A percentile compares a stretch with the other conserved stretches of the same genome.
These are phyloP conservation scores for Mycena indigotica DNA, from an alignment of 768 basidiomycete species.

Conservation along the genomic window DNA sequence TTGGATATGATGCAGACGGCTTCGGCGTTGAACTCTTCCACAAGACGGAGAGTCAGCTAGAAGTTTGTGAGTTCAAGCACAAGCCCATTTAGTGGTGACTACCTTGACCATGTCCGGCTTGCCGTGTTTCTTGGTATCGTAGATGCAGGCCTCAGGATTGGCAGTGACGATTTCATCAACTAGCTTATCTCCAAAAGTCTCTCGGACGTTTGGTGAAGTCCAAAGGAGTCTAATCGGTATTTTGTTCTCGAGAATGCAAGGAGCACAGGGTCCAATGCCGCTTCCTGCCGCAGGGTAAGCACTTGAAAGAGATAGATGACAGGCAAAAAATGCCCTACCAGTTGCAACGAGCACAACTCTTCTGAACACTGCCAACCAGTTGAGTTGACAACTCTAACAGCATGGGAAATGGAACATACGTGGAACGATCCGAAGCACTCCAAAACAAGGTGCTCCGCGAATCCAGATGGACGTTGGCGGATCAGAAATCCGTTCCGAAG, in stretches of 20 bases:
- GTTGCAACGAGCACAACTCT: conserved; percentile 61
- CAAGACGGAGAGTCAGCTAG: conserved; percentile 42
- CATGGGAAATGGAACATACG: too few relatives aligned
- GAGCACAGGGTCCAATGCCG: conserved; percentile 64
- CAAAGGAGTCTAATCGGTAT: conserved; percentile 60
- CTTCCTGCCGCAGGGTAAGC: conserved; percentile 27
- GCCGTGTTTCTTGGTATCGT: conserved; percentile 49
- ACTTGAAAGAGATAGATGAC: conserved; percentile 21
- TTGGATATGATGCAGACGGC: conserved; percentile 64
- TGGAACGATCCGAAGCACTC: conserved; percentile 55
- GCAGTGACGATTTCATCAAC: conserved; percentile 58
- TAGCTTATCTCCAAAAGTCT: conserved; percentile 63
- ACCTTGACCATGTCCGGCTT: conserved; percentile 51
- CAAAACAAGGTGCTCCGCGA: conserved; percentile 57
- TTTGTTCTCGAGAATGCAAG: conserved; percentile 51
- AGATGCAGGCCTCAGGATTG: conserved; percentile 57
- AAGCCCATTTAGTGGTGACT: neutral
- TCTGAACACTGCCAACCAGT: too few relatives aligned
- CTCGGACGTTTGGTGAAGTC: conserved; percentile 61
- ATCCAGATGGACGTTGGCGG: conserved; percentile 60
- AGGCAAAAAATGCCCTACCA: conserved; percentile 40
- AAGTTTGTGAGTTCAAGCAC: neutral
- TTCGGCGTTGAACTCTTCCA: conserved; percentile 51
- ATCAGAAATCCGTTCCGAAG: conserved; percentile 48
- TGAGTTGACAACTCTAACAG: too few relatives aligned